Conservation (phyloP, 768 basidiomycete genomes). For the Amanita molliuscula region DNA sequence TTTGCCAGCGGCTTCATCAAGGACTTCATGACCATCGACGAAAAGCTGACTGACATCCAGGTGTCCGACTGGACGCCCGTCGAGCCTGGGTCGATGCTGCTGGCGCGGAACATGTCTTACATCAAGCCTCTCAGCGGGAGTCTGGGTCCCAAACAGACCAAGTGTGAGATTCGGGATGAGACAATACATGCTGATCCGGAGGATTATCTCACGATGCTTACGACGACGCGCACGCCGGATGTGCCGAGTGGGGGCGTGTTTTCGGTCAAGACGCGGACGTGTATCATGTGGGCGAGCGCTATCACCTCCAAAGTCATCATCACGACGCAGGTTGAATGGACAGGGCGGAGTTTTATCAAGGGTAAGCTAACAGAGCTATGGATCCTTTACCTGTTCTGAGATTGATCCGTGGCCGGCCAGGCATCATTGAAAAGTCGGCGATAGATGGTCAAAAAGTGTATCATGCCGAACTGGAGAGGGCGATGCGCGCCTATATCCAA, state of each 20-base stretch:
- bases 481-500: slow-evolving; percentile 83
- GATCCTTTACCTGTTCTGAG: not conserved
- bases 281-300: slow-evolving; percentile 86
- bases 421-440: slow-evolving; percentile 86
- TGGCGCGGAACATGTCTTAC: slow-evolving; percentile 88
- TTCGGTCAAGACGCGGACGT: slow-evolving; percentile 88
- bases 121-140: slow-evolving; percentile 86
- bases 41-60: slow-evolving; percentile 86
- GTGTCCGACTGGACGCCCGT: slow-evolving; percentile 90
- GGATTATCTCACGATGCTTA: slow-evolving; percentile 70
- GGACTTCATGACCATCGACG: slow-evolving; percentile 83
- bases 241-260: slow-evolving; percentile 93
- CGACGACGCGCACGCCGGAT: slow-evolving; percentile 88
- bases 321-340: slow-evolving; percentile 92
- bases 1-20: slow-evolving; percentile 95
- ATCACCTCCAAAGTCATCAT: slow-evolving; percentile 73
- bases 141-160: slow-evolving; percentile 90
- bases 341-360: slow-evolving; percentile 93
- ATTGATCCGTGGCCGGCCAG: slow-evolving; percentile 26
- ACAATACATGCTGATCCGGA: slow-evolving; percentile 73
- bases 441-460: slow-evolving; percentile 90
- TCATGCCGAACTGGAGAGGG: slow-evolving; percentile 71
- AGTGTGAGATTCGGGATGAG: slow-evolving; percentile 92
- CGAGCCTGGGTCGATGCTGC: slow-evolving; percentile 48
- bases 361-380: slow-evolving; percentile 29